Conservation (phyloP, 2,329 filamentous ascomycete species). For the Parastagonospora nodorum region DNA sequence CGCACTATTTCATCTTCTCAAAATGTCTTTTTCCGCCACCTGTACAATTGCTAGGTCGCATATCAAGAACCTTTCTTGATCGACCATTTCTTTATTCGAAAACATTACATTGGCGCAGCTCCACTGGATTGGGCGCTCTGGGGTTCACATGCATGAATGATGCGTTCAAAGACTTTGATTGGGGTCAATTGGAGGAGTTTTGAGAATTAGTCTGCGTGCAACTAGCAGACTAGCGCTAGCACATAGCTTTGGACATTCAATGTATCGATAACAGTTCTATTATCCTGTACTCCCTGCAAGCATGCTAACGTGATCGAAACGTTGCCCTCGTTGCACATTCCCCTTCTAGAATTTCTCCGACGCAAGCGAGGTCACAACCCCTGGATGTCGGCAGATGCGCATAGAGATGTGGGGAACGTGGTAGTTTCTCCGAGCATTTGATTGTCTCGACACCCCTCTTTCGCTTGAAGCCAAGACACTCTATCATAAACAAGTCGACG, state of each 20-base stretch:
- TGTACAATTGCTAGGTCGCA: conserved; percentile 22
- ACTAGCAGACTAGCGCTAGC: background rate
- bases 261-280: conserved; percentile 1
- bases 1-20: conserved; percentile 16
- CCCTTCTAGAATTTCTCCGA: conserved; percentile 3
- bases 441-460: background rate
- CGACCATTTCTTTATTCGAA: background rate
- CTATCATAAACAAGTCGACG: background rate
- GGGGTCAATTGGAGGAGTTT: background rate
- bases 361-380: background rate
- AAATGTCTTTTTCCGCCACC: conserved; percentile 20
- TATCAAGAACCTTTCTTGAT: background rate
- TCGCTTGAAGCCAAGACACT: background rate
- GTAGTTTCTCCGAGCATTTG: background rate
- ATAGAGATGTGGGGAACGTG: background rate
- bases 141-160: conserved; percentile 1
- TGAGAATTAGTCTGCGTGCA: background rate
- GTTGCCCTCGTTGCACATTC: background rate
- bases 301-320: background rate
- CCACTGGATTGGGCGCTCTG: background rate
- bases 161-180: conserved; percentile 4
- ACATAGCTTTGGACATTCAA: background rate
- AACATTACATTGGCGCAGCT: background rate
- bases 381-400: background rate
- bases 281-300: background rate